Evolutionary conservation across 2,329 filamentous ascomycete species (phyloP).

Genomic region (Beauveria sp.): DNA sequence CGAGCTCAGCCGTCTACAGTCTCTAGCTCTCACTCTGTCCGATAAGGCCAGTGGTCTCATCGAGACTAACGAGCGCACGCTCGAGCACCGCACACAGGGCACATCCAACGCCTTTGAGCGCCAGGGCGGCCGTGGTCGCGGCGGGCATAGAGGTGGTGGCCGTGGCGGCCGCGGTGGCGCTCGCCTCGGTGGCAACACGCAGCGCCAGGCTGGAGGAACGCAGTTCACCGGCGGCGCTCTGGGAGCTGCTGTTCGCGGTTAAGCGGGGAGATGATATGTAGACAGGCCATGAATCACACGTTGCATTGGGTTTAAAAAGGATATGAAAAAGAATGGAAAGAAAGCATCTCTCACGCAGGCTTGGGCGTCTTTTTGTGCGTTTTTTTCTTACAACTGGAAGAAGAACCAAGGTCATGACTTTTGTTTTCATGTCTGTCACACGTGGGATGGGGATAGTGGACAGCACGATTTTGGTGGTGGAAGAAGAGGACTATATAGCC

Average conservation of each 20-base stretch:
- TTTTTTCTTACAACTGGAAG: background rate
- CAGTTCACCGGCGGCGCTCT: conserved; percentile 78
- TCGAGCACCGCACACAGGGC: conserved; percentile 95
- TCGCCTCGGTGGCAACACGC: conserved; percentile 48
- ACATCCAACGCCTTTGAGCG: conserved; percentile 93
- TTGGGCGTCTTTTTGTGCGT: conserved; percentile 9
- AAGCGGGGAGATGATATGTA: conserved; percentile 15
- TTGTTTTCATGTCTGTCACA: conserved; percentile 8
- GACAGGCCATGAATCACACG: conserved; percentile 5
- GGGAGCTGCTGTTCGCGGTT: conserved; percentile 59
- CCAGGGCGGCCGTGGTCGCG: conserved; percentile 71
- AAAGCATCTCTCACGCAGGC: conserved; percentile 8
- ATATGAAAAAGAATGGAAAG: conserved; percentile 2
- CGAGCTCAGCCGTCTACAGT: conserved; percentile 92
- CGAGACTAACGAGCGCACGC: conserved; percentile 92
- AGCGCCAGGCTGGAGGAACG: conserved; percentile 63
- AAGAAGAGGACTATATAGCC: background rate
- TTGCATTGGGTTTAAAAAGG: conserved; percentile 9
- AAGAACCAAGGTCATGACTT: background rate
- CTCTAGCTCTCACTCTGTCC: conserved; percentile 82
- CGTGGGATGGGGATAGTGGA: background rate
- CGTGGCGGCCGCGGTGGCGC: conserved; percentile 56
- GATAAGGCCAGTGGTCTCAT: conserved; percentile 96
- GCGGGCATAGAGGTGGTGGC: conserved; percentile 56
- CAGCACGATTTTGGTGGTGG: conserved; percentile 5